Evolutionary conservation across 2,329 filamentous ascomycete species (phyloP).

Genomic region (Metarhizium anisopliae): DNA sequence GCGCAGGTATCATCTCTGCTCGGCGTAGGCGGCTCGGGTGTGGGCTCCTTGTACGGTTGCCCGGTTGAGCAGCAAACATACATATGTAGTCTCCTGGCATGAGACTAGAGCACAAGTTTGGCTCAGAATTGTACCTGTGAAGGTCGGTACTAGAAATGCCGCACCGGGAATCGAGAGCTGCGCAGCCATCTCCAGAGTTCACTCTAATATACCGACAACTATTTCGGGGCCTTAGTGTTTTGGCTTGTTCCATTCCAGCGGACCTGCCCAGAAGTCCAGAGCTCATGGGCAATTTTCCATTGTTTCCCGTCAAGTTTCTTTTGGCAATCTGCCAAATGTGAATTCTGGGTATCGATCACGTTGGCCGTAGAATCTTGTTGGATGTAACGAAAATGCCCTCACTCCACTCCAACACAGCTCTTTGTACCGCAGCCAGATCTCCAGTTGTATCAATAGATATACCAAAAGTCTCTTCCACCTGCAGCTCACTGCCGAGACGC

Average conservation of each 20-base stretch:
- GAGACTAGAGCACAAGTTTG: slow-evolving; percentile 14
- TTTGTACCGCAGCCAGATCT: slow-evolving; percentile 5
- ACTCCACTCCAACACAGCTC: slow-evolving; percentile 2
- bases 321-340: background rate
- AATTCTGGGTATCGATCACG: background rate
- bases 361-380: background rate
- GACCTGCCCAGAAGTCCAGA: no score
- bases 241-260: background rate
- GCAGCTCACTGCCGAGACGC: background rate
- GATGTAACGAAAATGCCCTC: background rate
- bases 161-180: slow-evolving; percentile 26
- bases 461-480: background rate
- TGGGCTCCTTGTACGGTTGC: slow-evolving; percentile 8
- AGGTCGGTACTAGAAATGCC: slow-evolving; percentile 28
- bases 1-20: slow-evolving; percentile 25
- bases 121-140: slow-evolving; percentile 25
- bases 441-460: slow-evolving; percentile 1
- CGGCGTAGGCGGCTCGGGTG: slow-evolving; percentile 24
- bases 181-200: slow-evolving; percentile 26
- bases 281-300: background rate
- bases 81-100: slow-evolving; percentile 11
- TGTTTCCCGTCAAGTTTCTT: background rate
- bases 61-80: slow-evolving; percentile 28
- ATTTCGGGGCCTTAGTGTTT: background rate
- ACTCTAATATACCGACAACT: slow-evolving; percentile 21